Evolutionary conservation across 192 early-diverging fungal species (phyloP).

Genomic region (Martensiomyces pterosporus): DNA sequence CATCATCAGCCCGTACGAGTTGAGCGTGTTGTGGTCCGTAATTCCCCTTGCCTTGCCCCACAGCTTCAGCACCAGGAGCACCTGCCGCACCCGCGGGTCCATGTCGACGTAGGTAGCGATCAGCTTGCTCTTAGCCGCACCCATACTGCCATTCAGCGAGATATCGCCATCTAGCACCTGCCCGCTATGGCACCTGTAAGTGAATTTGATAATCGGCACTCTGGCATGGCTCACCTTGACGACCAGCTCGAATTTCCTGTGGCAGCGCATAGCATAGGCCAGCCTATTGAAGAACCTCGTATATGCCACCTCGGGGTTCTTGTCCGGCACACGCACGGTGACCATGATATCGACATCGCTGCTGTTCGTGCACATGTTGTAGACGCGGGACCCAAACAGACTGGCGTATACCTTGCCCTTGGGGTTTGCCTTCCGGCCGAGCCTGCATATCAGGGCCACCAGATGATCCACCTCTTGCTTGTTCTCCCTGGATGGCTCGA

Average conservation of each 20-base stretch:
- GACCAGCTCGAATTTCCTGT: constrained; percentile 2
- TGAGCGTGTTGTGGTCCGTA: constrained; percentile 11
- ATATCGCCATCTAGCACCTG: constrained; percentile 30
- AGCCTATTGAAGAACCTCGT: not conserved
- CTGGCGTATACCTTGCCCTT: not conserved
- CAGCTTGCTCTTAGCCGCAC: constrained; percentile 17
- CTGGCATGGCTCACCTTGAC: constrained; percentile 15
- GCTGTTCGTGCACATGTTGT: constrained; percentile 9
- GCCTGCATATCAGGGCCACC: not conserved
- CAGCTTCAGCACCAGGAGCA: constrained; percentile 25
- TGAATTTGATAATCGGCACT: constrained; percentile 43
- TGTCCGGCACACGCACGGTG: not conserved
- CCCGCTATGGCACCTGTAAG: not conserved
- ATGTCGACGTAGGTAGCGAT: constrained; percentile 11
- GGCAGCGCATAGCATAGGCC: not conserved
- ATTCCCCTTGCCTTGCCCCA: constrained; percentile 23
- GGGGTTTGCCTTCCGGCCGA: not conserved
- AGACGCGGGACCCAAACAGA: constrained; percentile 24
- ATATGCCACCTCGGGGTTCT: not conserved
- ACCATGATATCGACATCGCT: constrained; percentile 29
- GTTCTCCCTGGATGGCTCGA: not conserved
- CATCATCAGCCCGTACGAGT: constrained; percentile 41
- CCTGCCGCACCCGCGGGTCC: constrained; percentile 22
- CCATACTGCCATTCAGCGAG: constrained; percentile 14
- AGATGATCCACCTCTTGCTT: not conserved